Evolutionary conservation across 352 stramenopile species (phyloP), one percentile per base, ranked within the genome.

Genomic region (Globisporangium camurandrum): DNA sequence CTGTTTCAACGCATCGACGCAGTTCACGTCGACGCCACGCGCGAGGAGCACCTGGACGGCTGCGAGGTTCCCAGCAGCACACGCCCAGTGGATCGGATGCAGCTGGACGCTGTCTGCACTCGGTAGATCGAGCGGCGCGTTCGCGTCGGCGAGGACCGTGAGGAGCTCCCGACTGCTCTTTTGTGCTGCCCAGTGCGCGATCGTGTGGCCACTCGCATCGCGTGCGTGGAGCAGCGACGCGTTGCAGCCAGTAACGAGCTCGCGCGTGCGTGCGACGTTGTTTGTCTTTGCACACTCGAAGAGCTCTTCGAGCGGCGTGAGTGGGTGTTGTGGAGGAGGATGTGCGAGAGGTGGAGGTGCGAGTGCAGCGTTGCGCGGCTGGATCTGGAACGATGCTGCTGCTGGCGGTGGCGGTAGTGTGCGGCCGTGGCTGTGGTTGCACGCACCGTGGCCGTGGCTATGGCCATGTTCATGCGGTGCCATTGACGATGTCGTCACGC

Each of bases 61-160:
- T 26, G 57, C 59, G 5, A 94, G 61, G 46, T 92, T 94, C 9
- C 82, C 82, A 6, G 74, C 69, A 1, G 76, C 71, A 55, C 79
- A 89, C 31, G 83, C 78, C 83, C 83, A 94, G 61, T 94, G 83
- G 46, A 94, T 87, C 11, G 83, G 80, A 31, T 89, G 76, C 23
- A 94, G 62, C 47, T 69, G 55, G 14, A 75, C 80, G 11, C 41
- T 57, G 27, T 81, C 77, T 31, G 84, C 69, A 41, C 77, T 92
- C 5, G 80, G 69, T 2, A 71, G 48, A 37, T 92, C 62, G 36
- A 92, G 51, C 2, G 75, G 66, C n/a, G 62, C 71, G 37, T 66
- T 60, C 2, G 77, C 47, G 0, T 60, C 67, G 37, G 71, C 55
- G 11, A 84, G 59, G 49, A 75, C 84, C 45, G 70, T 47, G n/a